Evolutionary conservation across 805 yeast species (phyloP), one percentile per base, ranked within the genome.

Genomic region (Kurtzmaniella fragi): DNA sequence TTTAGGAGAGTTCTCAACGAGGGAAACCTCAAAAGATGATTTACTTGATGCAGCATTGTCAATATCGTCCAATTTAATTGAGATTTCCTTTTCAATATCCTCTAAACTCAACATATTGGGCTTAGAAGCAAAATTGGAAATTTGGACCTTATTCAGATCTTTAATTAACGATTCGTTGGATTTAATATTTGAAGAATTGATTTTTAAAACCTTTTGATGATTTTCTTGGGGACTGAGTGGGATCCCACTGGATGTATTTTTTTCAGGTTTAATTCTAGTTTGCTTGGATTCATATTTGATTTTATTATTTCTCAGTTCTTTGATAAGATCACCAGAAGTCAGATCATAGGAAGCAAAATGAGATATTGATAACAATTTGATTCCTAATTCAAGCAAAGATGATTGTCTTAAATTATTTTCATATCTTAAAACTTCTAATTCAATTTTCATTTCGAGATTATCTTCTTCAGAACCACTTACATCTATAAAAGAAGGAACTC

Each of bases 401-500:
- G 45, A 43, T 6, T 52, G 37, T 36, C 73, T 49, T 41, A 55
- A 48, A 5, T 39, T 34, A 38, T 54, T 57, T 38, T 68, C 71
- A 38, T 59, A 54, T 34, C 39, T 34, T 6, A 23, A 23, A 13
- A 52, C 41, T 27, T 44, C 49, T 3, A 4, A 11, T 23, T 31
- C 20, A 3, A 36, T 23, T 17, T 34, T 13, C 16, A 29, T 7
- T 36, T 32, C 16, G 9, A n/a, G 23, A 6, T 9, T 13, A 20
- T 17, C 39, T 4, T 36, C 29, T 10, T 12, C 20, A 4, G n/a
- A 15, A 8, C 26, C 29, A 12, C 12, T 12, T 20, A 11, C 13
- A 27, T 32, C 23, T 14, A 37, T 31, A 30, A 31, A 31, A 17
- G 14, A 17, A 17, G 40, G 39, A n/a, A 36, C n/a, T 15, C 35